Evolutionary conservation across 1,139 yeast species (phyloP).

Genomic region (Williopsis jadinii): DNA sequence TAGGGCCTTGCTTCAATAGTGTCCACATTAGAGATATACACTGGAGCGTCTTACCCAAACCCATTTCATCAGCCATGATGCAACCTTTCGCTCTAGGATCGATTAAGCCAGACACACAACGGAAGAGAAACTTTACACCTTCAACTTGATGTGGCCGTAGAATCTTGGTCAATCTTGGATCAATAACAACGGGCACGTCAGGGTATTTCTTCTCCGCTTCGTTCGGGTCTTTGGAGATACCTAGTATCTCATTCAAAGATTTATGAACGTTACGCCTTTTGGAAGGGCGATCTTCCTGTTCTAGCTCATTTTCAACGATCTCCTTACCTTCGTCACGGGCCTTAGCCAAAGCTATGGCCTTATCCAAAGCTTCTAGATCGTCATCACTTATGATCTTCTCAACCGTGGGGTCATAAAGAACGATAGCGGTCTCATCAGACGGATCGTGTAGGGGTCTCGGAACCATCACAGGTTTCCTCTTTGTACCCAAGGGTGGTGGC

Average conservation of each 20-base stretch:
- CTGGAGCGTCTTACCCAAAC: slow-evolving; percentile 91
- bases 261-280: slow-evolving; percentile 44
- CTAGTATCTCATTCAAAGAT: slow-evolving; percentile 75
- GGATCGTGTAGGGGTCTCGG: slow-evolving; percentile 95
- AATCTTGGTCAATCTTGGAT: slow-evolving; percentile 77
- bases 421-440: slow-evolving; percentile 86
- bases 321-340: slow-evolving; percentile 21
- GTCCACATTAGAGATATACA: slow-evolving; percentile 96
- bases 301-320: slow-evolving; percentile 18
- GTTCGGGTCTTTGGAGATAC: slow-evolving; percentile 51
- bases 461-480: slow-evolving; percentile 58
- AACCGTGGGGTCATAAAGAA: slow-evolving; percentile 89
- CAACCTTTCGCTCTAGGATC: slow-evolving; percentile 91
- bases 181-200: slow-evolving; percentile 93
- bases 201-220: slow-evolving; percentile 48
- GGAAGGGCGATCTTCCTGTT: slow-evolving; percentile 19
- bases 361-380: slow-evolving; percentile 26
- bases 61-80: slow-evolving; percentile 99
- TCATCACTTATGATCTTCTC: slow-evolving; percentile 49
- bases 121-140: slow-evolving; percentile 84
- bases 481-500: slow-evolving; percentile 78
- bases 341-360: slow-evolving; percentile 21
- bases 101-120: slow-evolving; percentile 85
- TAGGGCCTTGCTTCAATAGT: slow-evolving; percentile 78
- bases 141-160: slow-evolving; percentile 95